These are phyloP conservation scores for Starmera amethionina DNA, from an alignment of 805 yeast genomes.

Conservation along the genomic window DNA sequence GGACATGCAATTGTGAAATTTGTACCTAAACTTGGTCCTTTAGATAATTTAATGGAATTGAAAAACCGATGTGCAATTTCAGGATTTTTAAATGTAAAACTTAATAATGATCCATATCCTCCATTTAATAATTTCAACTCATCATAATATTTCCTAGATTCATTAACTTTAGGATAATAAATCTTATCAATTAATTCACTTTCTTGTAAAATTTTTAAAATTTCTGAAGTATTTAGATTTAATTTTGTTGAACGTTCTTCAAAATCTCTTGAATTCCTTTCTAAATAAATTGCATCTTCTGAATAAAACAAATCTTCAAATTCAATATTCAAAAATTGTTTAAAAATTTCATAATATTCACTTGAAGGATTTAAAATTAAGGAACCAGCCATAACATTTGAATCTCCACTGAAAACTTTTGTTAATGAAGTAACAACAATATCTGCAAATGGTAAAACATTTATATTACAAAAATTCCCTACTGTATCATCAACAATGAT, in stretches of 20 bases:
- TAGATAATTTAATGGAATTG: conserved; percentile 57
- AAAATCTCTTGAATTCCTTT: conserved; percentile 89
- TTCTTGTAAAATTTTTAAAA: conserved; percentile 42
- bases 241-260: conserved; percentile 44
- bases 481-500: conserved; percentile 91
- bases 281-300: conserved; percentile 87
- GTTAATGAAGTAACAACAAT: conserved; percentile 80
- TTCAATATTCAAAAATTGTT: conserved; percentile 36
- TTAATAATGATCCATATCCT: conserved; percentile 84
- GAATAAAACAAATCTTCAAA: conserved; percentile 82
- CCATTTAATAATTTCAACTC: conserved; percentile 55
- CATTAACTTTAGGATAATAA: conserved; percentile 56
- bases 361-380: conserved; percentile 67
- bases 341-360: conserved; percentile 36
- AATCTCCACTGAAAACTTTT: conserved; percentile 88
- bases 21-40: conserved; percentile 89
- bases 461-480: conserved; percentile 81
- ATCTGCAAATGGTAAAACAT: conserved; percentile 77
- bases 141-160: conserved; percentile 59
- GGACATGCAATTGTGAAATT: conserved; percentile 88
- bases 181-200: conserved; percentile 45
- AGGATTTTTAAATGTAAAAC: conserved; percentile 58
- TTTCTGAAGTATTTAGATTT: conserved; percentile 45
- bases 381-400: conserved; percentile 93
- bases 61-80: conserved; percentile 65